Percentiles rank a stretch among this genome's conserved stretches.
Conservation (phyloP, 495 filamentous ascomycete genomes). For the Bathelium albidoporum region DNA sequence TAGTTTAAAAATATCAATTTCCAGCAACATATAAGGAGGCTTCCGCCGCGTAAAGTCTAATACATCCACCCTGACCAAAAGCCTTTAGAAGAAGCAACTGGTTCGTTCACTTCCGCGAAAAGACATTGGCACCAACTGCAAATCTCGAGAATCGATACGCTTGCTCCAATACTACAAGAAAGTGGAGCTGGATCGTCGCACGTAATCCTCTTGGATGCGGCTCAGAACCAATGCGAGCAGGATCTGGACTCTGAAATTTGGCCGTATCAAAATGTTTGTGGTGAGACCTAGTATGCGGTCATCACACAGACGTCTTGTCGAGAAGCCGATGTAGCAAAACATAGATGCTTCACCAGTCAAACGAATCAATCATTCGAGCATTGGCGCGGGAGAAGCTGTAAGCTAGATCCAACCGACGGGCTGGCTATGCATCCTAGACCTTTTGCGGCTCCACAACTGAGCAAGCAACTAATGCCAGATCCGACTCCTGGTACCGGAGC, state of each 20-base stretch:
- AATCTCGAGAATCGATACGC: too few relatives aligned
- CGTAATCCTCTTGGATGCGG: constrained; percentile 24
- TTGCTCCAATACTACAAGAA: constrained; percentile 23
- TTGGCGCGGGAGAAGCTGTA: not conserved
- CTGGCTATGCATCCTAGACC: not conserved
- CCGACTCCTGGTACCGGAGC: not conserved
- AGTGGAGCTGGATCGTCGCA: constrained; percentile 13
- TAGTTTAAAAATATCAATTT: too few relatives aligned
- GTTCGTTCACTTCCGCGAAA: too few relatives aligned
- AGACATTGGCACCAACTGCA: too few relatives aligned
- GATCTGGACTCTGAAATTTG: constrained; percentile 26
- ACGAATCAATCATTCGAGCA: not conserved
- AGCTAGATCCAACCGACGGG: not conserved
- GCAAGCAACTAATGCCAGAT: not conserved
- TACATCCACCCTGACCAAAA: too few relatives aligned
- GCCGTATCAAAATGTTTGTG: constrained; percentile 29
- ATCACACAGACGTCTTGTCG: not conserved
- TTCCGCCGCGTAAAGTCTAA: too few relatives aligned
- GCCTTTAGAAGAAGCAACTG: too few relatives aligned
- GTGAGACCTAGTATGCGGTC: not conserved
- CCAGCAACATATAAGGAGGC: too few relatives aligned
- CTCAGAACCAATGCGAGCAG: constrained; percentile 22
- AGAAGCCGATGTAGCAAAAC: constrained; percentile 2
- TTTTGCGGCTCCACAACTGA: not conserved
- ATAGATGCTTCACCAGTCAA: not conserved